phyloP scores from a whole-genome alignment of 345 rosid genomes.

The Toxicodendron radicans region DNA sequence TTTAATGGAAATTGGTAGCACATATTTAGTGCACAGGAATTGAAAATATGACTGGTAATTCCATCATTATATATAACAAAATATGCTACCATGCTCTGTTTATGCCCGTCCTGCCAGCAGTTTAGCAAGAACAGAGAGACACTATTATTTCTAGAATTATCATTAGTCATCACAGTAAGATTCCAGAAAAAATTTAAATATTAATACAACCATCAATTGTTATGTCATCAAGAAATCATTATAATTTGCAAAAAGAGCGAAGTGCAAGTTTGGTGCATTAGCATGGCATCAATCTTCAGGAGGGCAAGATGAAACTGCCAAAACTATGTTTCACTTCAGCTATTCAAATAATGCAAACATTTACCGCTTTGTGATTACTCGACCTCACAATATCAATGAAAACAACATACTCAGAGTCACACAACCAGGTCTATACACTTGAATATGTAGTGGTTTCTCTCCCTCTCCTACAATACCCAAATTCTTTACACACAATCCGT shows the following conservation, averaged over 20 bases:
- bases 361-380: background rate
- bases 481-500: background rate
- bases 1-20: background rate
- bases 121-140: background rate
- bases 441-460: background rate
- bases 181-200: background rate
- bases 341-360: background rate
- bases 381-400: background rate
- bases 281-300: background rate
- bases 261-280: background rate
- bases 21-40: background rate
- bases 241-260: background rate
- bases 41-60: conserved; percentile 3
- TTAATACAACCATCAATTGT: background rate
- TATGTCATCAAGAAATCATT: background rate
- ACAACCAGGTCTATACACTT: background rate
- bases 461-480: background rate
- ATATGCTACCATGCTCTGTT: background rate
- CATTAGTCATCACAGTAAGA: background rate
- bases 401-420: too few species aligned
- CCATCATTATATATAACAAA: background rate
- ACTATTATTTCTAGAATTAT: background rate
- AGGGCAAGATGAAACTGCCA: background rate
- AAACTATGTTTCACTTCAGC: background rate
- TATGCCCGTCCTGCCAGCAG: background rate